A percentile compares a stretch with the other conserved stretches of the same genome.
Evolutionary conservation across 495 filamentous ascomycete species (phyloP).

Genomic region (Tuber aestivum): DNA sequence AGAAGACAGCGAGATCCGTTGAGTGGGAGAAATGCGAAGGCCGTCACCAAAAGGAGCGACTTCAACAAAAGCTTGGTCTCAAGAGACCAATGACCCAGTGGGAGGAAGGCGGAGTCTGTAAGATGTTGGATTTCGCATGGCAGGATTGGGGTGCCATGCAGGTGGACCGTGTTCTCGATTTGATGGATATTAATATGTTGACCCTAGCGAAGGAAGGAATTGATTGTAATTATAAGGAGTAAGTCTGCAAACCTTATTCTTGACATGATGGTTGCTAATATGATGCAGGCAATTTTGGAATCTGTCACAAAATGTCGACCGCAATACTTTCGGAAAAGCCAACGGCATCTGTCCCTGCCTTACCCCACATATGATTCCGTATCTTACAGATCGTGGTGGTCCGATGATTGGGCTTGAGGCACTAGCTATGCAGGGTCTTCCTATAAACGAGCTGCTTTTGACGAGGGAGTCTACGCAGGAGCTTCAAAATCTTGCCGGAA

Average conservation of each 20-base stretch:
- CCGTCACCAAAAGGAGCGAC: conserved; percentile 53
- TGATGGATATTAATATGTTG: conserved; percentile 57
- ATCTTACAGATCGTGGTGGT: conserved; percentile 57
- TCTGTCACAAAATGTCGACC: conserved; percentile 70
- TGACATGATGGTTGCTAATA: conserved; percentile 10
- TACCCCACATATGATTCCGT: conserved; percentile 62
- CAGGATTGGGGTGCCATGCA: conserved; percentile 48
- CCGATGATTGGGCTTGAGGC: conserved; percentile 62
- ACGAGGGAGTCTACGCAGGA: conserved; percentile 59
- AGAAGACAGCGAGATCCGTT: conserved; percentile 41
- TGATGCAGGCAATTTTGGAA: conserved; percentile 54
- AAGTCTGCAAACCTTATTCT: conserved; percentile 39
- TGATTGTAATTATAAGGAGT: conserved; percentile 63
- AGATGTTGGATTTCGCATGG: conserved; percentile 54
- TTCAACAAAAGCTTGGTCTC: conserved; percentile 48
- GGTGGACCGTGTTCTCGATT: conserved; percentile 59
- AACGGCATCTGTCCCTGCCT: conserved; percentile 63
- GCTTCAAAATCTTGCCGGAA: conserved; percentile 69
- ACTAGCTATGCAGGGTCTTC: conserved; percentile 66
- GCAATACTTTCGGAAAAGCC: conserved; percentile 49
- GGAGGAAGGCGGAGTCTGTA: conserved; percentile 49
- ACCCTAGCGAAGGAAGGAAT: conserved; percentile 48
- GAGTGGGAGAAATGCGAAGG: conserved; percentile 57
- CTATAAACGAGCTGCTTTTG: conserved; percentile 56
- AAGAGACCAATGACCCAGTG: conserved; percentile 55